phyloP scores from a whole-genome alignment of 2,329 filamentous ascomycete genomes.

The Penicillium palitans region DNA sequence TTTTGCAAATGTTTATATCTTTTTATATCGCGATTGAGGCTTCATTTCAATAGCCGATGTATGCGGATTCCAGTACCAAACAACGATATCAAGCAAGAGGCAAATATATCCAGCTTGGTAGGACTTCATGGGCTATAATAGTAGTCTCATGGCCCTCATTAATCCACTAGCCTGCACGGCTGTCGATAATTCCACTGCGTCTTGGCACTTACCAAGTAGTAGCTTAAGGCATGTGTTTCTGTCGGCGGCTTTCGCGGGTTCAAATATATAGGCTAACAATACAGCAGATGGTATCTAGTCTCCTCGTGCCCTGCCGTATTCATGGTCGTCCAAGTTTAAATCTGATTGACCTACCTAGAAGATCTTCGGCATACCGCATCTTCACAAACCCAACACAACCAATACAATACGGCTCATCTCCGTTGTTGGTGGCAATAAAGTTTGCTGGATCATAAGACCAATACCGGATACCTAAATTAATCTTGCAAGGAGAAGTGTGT shows the following conservation, averaged over 20 bases:
- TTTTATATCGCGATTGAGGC: too few species aligned
- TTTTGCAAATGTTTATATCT: background rate
- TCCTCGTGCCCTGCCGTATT: background rate
- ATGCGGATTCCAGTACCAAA: background rate
- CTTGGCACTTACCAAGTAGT: background rate
- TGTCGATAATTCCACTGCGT: background rate
- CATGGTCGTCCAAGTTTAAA: background rate
- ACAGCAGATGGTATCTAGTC: background rate
- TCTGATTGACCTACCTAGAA: background rate
- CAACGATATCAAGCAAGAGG: background rate
- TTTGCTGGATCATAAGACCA: background rate
- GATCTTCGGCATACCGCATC: background rate
- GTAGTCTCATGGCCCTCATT: background rate
- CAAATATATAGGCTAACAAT: background rate
- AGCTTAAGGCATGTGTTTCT: background rate
- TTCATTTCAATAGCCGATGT: background rate
- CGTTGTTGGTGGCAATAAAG: background rate
- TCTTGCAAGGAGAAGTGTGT: background rate
- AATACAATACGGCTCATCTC: background rate
- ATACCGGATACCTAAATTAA: background rate
- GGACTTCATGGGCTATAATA: background rate
- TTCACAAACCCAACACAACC: background rate
- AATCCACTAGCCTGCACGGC: background rate
- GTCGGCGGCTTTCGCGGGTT: background rate
- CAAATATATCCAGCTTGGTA: background rate